Base-by-base conservation (phyloP, 495 filamentous ascomycete genomes). In the Aspergillus indologenus region DNA sequence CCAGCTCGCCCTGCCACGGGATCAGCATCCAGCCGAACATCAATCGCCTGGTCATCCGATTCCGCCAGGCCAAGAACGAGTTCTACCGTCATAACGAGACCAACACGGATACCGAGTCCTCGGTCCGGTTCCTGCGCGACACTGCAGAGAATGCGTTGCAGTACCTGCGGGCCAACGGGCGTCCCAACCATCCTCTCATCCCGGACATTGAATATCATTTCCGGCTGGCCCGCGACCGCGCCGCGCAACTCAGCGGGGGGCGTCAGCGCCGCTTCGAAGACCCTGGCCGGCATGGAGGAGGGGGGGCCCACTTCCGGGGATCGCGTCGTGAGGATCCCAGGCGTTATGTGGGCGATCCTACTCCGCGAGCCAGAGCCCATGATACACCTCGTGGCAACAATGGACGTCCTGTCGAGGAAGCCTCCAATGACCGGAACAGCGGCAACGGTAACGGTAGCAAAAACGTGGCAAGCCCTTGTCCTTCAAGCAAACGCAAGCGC, bases 41-140 rank as follows among this genome's bases (percentile, higher is more conserved):
- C 53, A 54, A 65, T 6, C 67, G 74, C 18, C 65, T 80, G 4
- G 53, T 74, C 45, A 57, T 60, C 1, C 62, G 74, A 15, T 81
- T 75, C 65, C 59, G 69, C 17, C 54, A 58, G 24, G 78, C 79
- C 19, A 75, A 72, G 31, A 61, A 69, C 3, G 72, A 80, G 3
- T 78, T 74, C 59, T 71, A 71, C 54, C 53, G 34, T 15, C 34
- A 15, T 2, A 40, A 51, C 6, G 63, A 62, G 3, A 56, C 50
- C 5, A 47, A 65, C 3, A 56, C 21, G 31, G 62, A 70, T 15
- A 63, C 65, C n/a, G 17, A 62, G 0, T 60, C 54, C 29, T 68
- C 67, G 11, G 73, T 75, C n/a, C 71, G 73, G 8, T 82, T 79
- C 50, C 72, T 82, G 19, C 77, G 78, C 3, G 79, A 82, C 59